A percentile compares a stretch with the other conserved stretches of the same genome.
These are phyloP conservation scores for Phytophthora hibernalis DNA, from an alignment of 352 stramenopile genomes.

Conservation along the genomic window DNA sequence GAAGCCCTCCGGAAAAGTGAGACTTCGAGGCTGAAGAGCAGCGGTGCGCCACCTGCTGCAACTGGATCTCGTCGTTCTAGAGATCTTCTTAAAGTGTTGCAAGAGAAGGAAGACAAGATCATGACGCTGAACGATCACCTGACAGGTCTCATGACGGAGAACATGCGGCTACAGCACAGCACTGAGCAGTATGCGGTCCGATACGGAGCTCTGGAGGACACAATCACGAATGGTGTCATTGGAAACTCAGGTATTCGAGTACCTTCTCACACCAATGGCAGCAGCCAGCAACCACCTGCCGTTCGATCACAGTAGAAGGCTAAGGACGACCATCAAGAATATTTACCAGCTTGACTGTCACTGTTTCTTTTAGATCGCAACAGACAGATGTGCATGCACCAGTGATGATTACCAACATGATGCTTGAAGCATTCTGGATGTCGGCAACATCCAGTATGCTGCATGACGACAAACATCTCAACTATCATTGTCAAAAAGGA, in stretches of 20 bases:
- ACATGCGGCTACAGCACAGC: conserved; percentile 74
- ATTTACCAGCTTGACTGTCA: conserved; percentile 48
- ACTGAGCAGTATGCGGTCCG: conserved; percentile 67
- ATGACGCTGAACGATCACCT: conserved; percentile 88
- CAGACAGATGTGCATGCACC: too few relatives aligned
- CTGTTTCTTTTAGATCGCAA: too few relatives aligned
- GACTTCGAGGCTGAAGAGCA: conserved; percentile 17
- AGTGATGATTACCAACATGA: too few relatives aligned
- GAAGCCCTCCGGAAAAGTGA: conserved; percentile 42
- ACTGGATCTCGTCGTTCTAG: conserved; percentile 52
- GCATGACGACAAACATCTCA: too few relatives aligned
- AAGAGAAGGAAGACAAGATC: conserved; percentile 83
- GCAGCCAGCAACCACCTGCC: conserved; percentile 24
- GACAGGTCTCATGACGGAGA: conserved; percentile 83
- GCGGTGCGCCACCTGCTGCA: conserved; percentile 10
- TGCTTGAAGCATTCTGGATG: too few relatives aligned
- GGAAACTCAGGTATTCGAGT: conserved; percentile 44
- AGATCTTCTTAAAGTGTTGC: conserved; percentile 53
- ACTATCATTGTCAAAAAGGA: too few relatives aligned
- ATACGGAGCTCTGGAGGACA: conserved; percentile 39
- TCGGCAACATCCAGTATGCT: too few relatives aligned
- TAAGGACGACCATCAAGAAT: conserved; percentile 20
- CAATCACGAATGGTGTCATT: conserved; percentile 29
- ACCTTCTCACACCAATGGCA: conserved; percentile 17
- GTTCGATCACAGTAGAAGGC: conserved; percentile 32